Percentiles rank a stretch among this genome's conserved stretches.
phyloP scores from a whole-genome alignment of 2,329 filamentous ascomycete genomes.

The Chrysosporium queenslandicum region DNA sequence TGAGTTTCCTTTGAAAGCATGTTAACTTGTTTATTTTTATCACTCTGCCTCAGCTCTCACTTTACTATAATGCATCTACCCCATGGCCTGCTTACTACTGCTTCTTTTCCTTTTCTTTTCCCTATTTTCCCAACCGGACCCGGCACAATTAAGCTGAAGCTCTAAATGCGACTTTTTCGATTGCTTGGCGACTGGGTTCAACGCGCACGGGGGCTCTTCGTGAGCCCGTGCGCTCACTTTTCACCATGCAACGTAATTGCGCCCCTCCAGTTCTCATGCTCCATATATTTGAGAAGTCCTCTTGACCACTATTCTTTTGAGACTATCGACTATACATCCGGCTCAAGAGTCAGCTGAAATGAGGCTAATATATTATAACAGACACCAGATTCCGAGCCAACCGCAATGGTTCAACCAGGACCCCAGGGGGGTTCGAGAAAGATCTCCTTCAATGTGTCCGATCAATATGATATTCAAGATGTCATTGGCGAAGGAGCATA shows the following conservation, averaged over 20 bases:
- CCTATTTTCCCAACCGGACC: not conserved
- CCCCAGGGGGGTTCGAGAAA: slow-evolving; percentile 59
- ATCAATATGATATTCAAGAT: slow-evolving; percentile 99
- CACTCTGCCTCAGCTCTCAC: not conserved
- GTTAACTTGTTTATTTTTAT: not conserved
- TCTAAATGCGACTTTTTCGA: not conserved
- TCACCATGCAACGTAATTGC: slow-evolving; percentile 3
- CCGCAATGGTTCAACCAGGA: slow-evolving; percentile 36
- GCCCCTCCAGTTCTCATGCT: not conserved
- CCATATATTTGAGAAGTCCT: not conserved
- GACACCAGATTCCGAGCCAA: slow-evolving; percentile 4
- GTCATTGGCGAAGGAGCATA: slow-evolving; percentile 98
- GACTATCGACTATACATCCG: not conserved
- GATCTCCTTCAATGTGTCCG: slow-evolving; percentile 99
- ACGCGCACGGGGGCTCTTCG: not conserved
- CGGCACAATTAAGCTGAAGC: not conserved
- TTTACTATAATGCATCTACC: not conserved
- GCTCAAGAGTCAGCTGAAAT: not conserved
- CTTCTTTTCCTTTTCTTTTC: not conserved
- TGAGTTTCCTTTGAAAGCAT: slow-evolving; percentile 4
- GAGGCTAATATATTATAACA: slow-evolving; percentile 9
- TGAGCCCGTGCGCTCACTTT: not conserved
- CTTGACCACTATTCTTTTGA: not conserved
- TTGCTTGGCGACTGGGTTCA: not conserved
- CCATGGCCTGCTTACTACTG: not conserved